A percentile compares a stretch with the other conserved stretches of the same genome.
These are phyloP conservation scores for Nicotiana tabacum DNA, from an alignment of 257 asterid species.

Conservation along the genomic window DNA sequence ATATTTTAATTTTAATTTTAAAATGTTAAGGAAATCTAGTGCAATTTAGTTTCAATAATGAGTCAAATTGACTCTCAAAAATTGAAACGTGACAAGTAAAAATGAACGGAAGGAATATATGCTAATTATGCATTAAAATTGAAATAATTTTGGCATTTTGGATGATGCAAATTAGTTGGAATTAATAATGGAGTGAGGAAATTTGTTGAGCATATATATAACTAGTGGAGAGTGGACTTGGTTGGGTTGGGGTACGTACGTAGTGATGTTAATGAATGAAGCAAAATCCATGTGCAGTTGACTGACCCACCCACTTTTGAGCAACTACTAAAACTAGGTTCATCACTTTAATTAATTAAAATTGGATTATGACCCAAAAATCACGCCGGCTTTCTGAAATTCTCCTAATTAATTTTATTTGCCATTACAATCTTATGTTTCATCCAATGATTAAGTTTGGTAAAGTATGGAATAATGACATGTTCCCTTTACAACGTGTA, in stretches of 20 bases:
- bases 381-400: constrained; percentile 28
- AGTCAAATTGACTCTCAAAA: too few relatives aligned
- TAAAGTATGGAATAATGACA: constrained; percentile 25
- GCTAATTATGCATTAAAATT: not conserved
- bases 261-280: constrained; percentile 11
- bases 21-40: too few relatives aligned
- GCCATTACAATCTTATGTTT: not conserved
- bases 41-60: too few relatives aligned
- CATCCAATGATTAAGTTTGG: constrained; percentile 26
- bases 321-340: constrained; percentile 6
- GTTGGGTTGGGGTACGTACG: not conserved
- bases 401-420: not conserved
- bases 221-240: not conserved
- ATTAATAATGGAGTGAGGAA: not conserved
- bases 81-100: too few relatives aligned
- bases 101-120: too few relatives aligned
- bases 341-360: constrained; percentile 12
- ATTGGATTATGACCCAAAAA: constrained; percentile 28
- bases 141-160: not conserved
- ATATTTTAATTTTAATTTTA: too few relatives aligned
- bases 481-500: constrained; percentile 16
- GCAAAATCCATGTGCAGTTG: constrained; percentile 37
- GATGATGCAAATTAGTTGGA: not conserved
- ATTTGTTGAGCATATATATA: not conserved
- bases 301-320: constrained; percentile 18